Conservation (phyloP, 2,329 filamentous ascomycete species). For the Fusarium goolgardi region DNA sequence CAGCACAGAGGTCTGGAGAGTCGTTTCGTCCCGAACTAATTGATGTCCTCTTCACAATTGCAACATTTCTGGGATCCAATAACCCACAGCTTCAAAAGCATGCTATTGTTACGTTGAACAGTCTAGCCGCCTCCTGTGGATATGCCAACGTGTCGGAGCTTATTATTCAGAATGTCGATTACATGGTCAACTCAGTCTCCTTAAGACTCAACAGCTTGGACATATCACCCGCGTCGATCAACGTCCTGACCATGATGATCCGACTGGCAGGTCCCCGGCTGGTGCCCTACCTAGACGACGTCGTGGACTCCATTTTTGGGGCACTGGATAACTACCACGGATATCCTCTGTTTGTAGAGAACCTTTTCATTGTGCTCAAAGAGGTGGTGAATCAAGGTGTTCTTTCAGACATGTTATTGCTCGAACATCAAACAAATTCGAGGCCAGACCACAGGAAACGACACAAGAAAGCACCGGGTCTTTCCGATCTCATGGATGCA, state of each 20-base stretch:
- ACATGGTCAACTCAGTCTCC: constrained; percentile 93
- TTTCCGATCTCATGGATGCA: constrained; percentile 64
- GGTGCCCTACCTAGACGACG: constrained; percentile 90
- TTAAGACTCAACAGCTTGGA: constrained; percentile 92
- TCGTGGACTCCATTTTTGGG: constrained; percentile 90
- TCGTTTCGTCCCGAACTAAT: constrained; percentile 87
- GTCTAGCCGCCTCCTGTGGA: constrained; percentile 78
- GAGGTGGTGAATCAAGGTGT: constrained; percentile 87
- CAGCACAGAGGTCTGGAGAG: constrained; percentile 72
- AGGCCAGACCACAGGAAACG: constrained; percentile 58
- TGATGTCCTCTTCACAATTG: constrained; percentile 90
- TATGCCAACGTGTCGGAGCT: constrained; percentile 81
- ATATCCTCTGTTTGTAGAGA: constrained; percentile 86
- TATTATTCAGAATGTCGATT: constrained; percentile 92
- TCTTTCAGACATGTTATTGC: constrained; percentile 64
- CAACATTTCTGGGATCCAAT: constrained; percentile 84
- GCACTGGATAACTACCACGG: constrained; percentile 96
- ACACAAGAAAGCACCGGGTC: constrained; percentile 48
- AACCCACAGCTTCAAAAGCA: constrained; percentile 77
- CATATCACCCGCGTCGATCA: constrained; percentile 88
- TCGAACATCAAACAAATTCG: constrained; percentile 55
- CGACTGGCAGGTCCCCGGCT: constrained; percentile 83
- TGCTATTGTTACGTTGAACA: constrained; percentile 84
- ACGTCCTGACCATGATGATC: constrained; percentile 95
- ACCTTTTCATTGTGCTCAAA: constrained; percentile 83